Base-by-base conservation (phyloP, 805 yeast species). In the Metschnikowia gelsemii region DNA sequence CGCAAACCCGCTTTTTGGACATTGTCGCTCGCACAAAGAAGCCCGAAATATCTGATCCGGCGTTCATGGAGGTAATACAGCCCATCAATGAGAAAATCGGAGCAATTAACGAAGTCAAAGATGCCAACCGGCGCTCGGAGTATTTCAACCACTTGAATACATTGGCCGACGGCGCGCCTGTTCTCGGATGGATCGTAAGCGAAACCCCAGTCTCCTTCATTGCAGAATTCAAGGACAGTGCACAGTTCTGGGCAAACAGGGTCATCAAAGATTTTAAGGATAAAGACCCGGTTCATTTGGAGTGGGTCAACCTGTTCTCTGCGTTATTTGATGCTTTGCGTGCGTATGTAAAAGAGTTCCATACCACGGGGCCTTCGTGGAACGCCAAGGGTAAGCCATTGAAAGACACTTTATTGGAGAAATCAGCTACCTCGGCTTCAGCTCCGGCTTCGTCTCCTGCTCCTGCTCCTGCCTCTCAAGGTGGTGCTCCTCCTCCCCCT, bases 231-330 rank as follows among this genome's bases (percentile, higher is more conserved):
- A 86, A 84, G 59, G 99, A 93, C 58, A 80, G 95, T 16, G 86
- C 96, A 25, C 91, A 84, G 61, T 93, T 93, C 66, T 93, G 97
- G 89, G 78, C 95, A 8, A 90, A 93, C 66, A 79, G 96, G 54
- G 83, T 91, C 31, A 66, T 90, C 61, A 90, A 90, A 64, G 96
- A 88, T 47, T 81, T 68, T 68, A 88, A 78, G 63, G 95, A 83
- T 14, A 66, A 76, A 35, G 89, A 85, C 52, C 71, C 77, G 28
- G 69, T 68, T 41, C 87, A 87, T 35, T 82, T 76, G 19, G 84
- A 83, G 43, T 93, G 98, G 98, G 96, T 84, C 28, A 79, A 81
- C 47, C 56, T 63, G 12, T 87, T 80, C 58, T 64, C 79, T 54
- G 62, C 69, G 19, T 65, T 87, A 17, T 81, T 88, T 59, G 88